Evolutionary conservation across 208 protist species (phyloP).

Genomic region (Acanthamoeba castellanii): DNA sequence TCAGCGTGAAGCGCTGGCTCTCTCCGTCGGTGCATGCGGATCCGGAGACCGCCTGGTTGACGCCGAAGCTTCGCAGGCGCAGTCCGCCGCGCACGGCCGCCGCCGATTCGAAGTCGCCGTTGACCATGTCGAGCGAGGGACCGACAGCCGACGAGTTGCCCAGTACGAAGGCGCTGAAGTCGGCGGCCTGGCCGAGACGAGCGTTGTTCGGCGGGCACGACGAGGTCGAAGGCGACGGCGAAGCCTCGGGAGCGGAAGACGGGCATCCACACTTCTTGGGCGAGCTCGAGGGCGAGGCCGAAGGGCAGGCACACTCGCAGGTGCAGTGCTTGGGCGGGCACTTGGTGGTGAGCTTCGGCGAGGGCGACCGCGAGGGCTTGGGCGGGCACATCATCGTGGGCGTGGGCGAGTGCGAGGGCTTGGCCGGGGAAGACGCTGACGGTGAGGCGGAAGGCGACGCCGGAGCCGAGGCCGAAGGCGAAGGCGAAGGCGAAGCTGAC

Average conservation of each 20-base stretch:
- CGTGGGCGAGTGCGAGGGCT: neutral
- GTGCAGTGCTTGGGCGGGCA: neutral
- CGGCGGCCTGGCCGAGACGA: slow-evolving; percentile 5
- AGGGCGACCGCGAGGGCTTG: neutral
- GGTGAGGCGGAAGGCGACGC: neutral
- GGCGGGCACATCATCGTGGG: neutral
- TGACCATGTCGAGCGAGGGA: slow-evolving; percentile 31
- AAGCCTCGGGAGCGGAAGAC: neutral
- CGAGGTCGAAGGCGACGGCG: neutral
- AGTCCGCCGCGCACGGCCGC: slow-evolving; percentile 36
- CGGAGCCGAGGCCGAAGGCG: neutral
- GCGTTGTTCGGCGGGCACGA: slow-evolving; percentile 46
- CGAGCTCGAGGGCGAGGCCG: neutral
- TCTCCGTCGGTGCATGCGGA: neutral
- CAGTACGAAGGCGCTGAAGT: slow-evolving; percentile 34
- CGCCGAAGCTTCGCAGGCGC: slow-evolving; percentile 33
- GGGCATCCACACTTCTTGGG: neutral
- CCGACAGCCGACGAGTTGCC: neutral
- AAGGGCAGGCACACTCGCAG: neutral
- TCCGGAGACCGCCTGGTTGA: neutral
- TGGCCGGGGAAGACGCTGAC: neutral
- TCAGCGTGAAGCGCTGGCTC: neutral
- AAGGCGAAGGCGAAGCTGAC: neutral
- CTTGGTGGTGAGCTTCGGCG: neutral
- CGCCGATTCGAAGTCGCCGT: slow-evolving; percentile 39